A percentile compares a stretch with the other conserved stretches of the same genome.
Conservation (phyloP, 805 yeast species). For the Lachancea quebecensis region DNA sequence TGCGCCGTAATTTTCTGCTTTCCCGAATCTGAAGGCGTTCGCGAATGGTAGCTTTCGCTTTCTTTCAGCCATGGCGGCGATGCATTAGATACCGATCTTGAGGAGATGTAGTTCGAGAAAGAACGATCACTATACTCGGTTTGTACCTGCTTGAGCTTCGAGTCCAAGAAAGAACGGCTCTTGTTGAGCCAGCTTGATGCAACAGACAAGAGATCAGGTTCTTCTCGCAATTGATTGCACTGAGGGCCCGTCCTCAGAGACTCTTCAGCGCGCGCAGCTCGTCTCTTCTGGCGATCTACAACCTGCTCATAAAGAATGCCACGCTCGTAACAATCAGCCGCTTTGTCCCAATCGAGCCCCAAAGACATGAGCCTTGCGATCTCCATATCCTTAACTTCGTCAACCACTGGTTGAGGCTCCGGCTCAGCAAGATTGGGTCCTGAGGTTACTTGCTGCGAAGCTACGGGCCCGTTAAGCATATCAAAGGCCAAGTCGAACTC, state of each 20-base stretch:
- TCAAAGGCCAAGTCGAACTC: slow-evolving; percentile 22
- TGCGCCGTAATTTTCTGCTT: no score
- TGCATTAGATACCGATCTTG: background rate
- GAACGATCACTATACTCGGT: background rate
- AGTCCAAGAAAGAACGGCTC: slow-evolving; percentile 28
- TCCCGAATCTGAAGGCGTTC: no score
- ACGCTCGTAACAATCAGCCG: slow-evolving; percentile 18
- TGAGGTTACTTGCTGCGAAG: background rate
- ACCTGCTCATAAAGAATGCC: slow-evolving; percentile 24
- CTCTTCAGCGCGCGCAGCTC: background rate
- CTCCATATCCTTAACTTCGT: slow-evolving; percentile 32
- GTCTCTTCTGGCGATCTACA: background rate
- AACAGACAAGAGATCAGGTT: slow-evolving; percentile 17
- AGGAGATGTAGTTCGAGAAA: slow-evolving; percentile 1
- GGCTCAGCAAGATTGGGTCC: background rate
- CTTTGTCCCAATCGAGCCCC: slow-evolving; percentile 20
- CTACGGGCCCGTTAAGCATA: slow-evolving; percentile 9
- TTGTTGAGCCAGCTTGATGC: slow-evolving; percentile 27
- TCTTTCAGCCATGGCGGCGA: background rate
- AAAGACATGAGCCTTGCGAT: slow-evolving; percentile 31
- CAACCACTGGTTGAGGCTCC: slow-evolving; percentile 15
- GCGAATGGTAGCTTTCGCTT: no score
- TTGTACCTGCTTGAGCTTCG: slow-evolving; percentile 4
- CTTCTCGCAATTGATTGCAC: background rate
- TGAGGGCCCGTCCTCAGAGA: background rate